These are phyloP conservation scores for Fonsecaea erecta DNA, from an alignment of 2,329 filamentous ascomycete species.

Conservation along the genomic window DNA sequence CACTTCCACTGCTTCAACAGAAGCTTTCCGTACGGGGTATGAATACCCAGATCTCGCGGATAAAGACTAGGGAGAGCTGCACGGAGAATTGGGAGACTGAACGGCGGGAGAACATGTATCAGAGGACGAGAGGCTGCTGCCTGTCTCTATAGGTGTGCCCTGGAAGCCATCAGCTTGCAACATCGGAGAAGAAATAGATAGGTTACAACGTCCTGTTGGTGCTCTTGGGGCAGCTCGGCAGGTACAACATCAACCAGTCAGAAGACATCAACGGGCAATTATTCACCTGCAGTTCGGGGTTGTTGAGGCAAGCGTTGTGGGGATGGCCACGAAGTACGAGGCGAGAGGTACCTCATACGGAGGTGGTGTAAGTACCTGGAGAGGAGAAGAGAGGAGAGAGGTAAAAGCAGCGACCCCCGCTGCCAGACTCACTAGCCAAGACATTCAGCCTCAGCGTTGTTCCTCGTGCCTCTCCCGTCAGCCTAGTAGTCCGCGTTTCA, in stretches of 20 bases:
- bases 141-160: background rate
- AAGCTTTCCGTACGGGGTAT: background rate
- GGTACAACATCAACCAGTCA: background rate
- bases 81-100: background rate
- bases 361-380: background rate
- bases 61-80: background rate
- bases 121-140: background rate
- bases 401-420: background rate
- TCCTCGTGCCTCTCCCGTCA: background rate
- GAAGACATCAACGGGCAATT: background rate
- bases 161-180: background rate
- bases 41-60: background rate
- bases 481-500: slow-evolving; percentile 1
- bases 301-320: too few species aligned
- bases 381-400: background rate
- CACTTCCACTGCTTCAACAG: background rate
- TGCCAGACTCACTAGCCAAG: background rate
- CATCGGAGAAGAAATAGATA: background rate
- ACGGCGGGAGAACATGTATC: too few species aligned
- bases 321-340: background rate
- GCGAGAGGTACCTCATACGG: too few species aligned
- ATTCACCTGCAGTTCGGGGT: background rate
- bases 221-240: background rate
- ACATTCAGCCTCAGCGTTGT: background rate
- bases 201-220: background rate